Percentiles rank a stretch among this genome's conserved stretches.
phyloP scores from a whole-genome alignment of 192 early-diverging fungal species.

The Coemansia sp. region DNA sequence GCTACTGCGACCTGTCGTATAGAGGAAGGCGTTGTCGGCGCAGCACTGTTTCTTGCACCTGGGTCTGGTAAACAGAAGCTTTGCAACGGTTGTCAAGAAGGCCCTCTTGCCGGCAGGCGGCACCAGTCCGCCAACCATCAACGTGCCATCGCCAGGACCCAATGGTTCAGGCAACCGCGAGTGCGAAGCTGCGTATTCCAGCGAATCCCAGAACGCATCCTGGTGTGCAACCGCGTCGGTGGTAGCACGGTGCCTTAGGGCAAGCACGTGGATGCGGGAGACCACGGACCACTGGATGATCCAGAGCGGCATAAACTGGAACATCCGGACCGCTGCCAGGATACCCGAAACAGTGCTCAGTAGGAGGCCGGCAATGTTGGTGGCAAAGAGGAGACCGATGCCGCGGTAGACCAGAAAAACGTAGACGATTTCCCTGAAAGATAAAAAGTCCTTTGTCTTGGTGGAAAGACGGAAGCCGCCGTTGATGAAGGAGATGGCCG shows the following conservation, averaged over 20 bases:
- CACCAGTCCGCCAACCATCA: background rate
- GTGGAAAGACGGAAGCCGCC: constrained; percentile 18
- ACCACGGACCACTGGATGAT: constrained; percentile 25
- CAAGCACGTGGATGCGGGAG: constrained; percentile 19
- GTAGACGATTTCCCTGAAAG: constrained; percentile 12
- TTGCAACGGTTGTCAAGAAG: background rate
- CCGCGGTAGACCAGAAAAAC: constrained; percentile 32
- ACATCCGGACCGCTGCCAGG: constrained; percentile 5
- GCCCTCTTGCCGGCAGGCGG: background rate
- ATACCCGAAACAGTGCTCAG: constrained; percentile 5
- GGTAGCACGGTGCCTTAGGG: constrained; percentile 19
- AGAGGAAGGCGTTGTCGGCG: background rate
- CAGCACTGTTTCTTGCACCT: background rate
- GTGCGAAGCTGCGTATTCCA: background rate
- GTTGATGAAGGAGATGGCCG: constrained; percentile 34
- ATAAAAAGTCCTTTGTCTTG: constrained; percentile 12
- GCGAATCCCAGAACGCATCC: constrained; percentile 23
- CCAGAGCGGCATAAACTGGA: constrained; percentile 18
- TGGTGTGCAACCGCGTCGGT: constrained; percentile 13
- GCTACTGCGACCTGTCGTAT: background rate
- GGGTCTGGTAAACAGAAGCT: background rate
- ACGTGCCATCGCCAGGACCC: background rate
- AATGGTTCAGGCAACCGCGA: background rate
- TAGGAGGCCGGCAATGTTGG: constrained; percentile 2
- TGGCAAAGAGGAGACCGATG: constrained; percentile 24